Evolutionary conservation across 2,329 filamentous ascomycete species (phyloP), one percentile per base, ranked within the genome.

Genomic region (Akanthomyces muscarius): DNA sequence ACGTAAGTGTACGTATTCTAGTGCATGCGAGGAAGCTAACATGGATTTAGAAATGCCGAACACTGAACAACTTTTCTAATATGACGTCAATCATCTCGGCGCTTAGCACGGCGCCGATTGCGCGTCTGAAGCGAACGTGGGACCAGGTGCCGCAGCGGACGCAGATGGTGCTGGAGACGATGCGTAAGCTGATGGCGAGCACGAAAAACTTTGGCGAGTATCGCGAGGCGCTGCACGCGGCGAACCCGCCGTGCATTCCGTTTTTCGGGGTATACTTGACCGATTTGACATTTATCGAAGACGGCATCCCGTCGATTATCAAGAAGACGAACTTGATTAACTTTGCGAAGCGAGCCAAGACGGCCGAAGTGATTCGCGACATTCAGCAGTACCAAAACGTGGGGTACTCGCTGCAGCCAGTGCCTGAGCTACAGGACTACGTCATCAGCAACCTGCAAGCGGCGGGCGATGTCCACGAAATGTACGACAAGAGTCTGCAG

Each of bases 181-280:
- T 99, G 92, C 89, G 94, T 62, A 89, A 88, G 68, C 83, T 98
- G 63, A 99, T 99, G 92, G 91, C 90, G 25, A 97, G 92, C 76
- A 97, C 92, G 52, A 97, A 96, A 81, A 99, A 99, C 76, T 99
- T 98, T 80, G 90, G 90, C 70, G 93, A 97, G 76, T 99, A 99
- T 76, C 87, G 95, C 74, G 95, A 98, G 73, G 88, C 92, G 33
- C 81, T 99, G 62, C 94, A 97, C 79, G 88, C 89, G 62, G 92
- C 94, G 30, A 97, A 97, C 70, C 95, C 95, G 21, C 95, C 95
- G 14, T 99, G 95, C 75, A 98, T 98, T 73, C 95, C 95, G 5
- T 99, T 99, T 78, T 96, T 99, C 72, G 95, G 94, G 93, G 94
- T 98, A 62, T 99, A 98, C 74, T 81, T 99, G 65, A 99, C 95